Base-by-base conservation (phyloP, 192 early-diverging fungal species). In the Diversispora eburnea region DNA sequence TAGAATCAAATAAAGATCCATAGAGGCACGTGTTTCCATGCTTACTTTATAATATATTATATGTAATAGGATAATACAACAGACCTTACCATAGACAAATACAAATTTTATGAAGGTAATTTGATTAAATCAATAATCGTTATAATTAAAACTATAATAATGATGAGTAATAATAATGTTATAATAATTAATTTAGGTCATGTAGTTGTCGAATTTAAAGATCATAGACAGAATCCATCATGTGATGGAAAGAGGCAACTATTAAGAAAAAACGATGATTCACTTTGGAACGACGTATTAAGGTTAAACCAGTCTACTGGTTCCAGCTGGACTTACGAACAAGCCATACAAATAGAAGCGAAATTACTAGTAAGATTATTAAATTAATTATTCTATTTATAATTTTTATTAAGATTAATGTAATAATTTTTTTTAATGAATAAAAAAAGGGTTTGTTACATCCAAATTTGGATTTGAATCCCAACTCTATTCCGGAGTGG, bases 351-450 rank as follows among this genome's bases (percentile, higher is more conserved):
- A 39, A 6, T 54, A 13, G 67, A 68, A 22, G 39, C 67, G 5
- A 9, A 68, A 39, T 68, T 68, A 39, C 49, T 68, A n/a, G 67
- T 68, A 68, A 52, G 13, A 22, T 25, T 33, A n/a, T 22, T 19
- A 4, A 33, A 12, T 33, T 25, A 25, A 49, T 33, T 12, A 19
- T 48, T 7, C 2, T 22, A 67, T 25, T 49, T 52, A 25, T 13
- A 20, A 19, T 45, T 3, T 47, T 45, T 17, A 19, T 65, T 2
- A 8, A 17, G 19, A n/a, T 43, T 5, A 20, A 19, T 47, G 42
- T 65, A 7, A 20, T 61, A 33, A 19, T 61, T 20, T 17, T 17
- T 45, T 48, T 17, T 45, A 33, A 46, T n/a, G 8, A n/a, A 49
- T 68, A 52, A 17, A 41, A 7, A 68, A 33, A 68, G 67, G 15